Base-by-base conservation (phyloP, 225 moss, liverwort and hornwort species). In the Pseudisothecium myosuroides region DNA sequence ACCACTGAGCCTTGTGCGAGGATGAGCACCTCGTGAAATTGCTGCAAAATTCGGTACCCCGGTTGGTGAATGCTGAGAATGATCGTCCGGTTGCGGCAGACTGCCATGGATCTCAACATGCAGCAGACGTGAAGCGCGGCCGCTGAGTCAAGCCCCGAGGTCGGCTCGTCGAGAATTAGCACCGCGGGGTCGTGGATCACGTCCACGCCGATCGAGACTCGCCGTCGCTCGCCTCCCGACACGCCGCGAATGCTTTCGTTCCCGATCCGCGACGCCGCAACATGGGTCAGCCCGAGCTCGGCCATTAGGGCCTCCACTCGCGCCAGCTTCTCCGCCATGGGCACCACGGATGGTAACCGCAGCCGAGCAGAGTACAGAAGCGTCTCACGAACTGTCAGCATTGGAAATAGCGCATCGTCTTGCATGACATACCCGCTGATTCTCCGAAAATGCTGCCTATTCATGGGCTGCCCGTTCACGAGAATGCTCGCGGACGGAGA, bases 401-500 rank as follows among this genome's bases (percentile, higher is more conserved):
- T 93, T 20, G 96, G 95, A 45, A 96, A 96, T 14, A 95, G 92
- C 16, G 93, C 95, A 41, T 96, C 95, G 58, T 96, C 94, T 45
- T 96, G 95, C 96, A 96, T 96, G 19, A 95, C 95, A 19, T 95
- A 96, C 17, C 94, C 96, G 18, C 95, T 95, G 27, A 96, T 92
- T 36, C 95, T 85, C 43, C 95, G 92, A 64, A 96, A 96, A 24
- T 88, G 91, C 29, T 92, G 91, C 43, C 86, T 86, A 55, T 93
- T 92, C 95, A 96, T 93, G 18, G 93, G 86, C 75, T 93, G 91
- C 68, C 92, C 92, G 79, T 96, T 96, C 21, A 96, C 93, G 24
- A 96, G 93, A 56, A 96, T 93, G 76, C 94, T 94, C 23, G 92
- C 81, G 3, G 95, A 88, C 1, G 93, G 90, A 4, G 95, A 92